A percentile compares a stretch with the other conserved stretches of the same genome.
Conservation (phyloP, 768 basidiomycete species). For the Tulasnella sp. region DNA sequence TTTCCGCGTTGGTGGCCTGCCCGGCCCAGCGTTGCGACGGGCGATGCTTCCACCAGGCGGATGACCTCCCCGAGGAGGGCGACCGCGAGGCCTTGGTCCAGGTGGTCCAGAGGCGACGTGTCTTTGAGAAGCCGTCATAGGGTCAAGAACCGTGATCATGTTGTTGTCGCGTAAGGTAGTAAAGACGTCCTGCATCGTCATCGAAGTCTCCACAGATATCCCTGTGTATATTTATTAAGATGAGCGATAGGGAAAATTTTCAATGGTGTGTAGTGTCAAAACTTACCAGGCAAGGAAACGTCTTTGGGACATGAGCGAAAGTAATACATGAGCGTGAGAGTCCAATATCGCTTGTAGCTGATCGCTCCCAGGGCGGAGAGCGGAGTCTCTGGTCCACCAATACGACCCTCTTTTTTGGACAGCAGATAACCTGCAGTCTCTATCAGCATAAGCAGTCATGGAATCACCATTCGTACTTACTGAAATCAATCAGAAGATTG, state of each 20-base stretch:
- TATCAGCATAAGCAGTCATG: neutral
- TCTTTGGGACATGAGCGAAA: constrained; percentile 47
- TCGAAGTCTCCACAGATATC: constrained; percentile 73
- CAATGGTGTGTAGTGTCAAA: neutral
- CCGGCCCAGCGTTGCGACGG: constrained; percentile 48
- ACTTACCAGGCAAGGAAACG: constrained; percentile 64
- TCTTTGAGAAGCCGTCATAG: too few relatives aligned
- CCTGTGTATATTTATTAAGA: constrained; percentile 34
- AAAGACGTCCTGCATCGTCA: constrained; percentile 84
- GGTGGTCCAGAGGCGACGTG: too few relatives aligned
- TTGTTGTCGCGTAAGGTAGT: constrained; percentile 57
- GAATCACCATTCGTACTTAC: constrained; percentile 39
- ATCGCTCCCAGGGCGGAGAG: constrained; percentile 84
- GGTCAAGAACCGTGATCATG: constrained; percentile 43
- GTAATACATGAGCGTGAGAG: constrained; percentile 72
- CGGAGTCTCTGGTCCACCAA: constrained; percentile 93
- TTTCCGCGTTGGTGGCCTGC: constrained; percentile 36
- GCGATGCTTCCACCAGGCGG: constrained; percentile 34
- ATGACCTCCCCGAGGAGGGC: neutral
- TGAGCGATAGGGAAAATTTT: neutral
- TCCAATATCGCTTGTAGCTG: constrained; percentile 96
- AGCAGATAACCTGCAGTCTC: constrained; percentile 74
- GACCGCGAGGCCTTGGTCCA: neutral
- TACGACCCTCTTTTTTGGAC: constrained; percentile 84
- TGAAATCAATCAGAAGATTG: constrained; percentile 94